Conservation (phyloP, 495 filamentous ascomycete genomes). For the Trichocladium antarcticum region DNA sequence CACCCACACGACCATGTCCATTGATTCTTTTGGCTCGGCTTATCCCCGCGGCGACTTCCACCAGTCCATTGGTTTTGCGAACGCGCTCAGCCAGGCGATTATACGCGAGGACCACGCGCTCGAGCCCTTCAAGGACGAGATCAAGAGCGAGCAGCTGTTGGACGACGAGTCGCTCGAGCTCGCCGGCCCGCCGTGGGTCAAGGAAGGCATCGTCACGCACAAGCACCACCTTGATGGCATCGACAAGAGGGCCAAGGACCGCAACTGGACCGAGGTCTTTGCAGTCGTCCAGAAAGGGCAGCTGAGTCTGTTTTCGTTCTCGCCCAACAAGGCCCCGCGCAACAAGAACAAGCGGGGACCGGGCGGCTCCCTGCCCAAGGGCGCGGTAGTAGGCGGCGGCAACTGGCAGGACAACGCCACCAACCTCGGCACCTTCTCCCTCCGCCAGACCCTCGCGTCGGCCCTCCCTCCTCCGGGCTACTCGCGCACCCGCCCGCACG, state of each 20-base stretch:
- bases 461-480: conserved; percentile 84
- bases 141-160: conserved; percentile 55
- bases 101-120: conserved; percentile 74
- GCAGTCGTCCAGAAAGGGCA: conserved; percentile 97
- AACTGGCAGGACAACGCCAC: conserved; percentile 97
- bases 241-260: conserved; percentile 83
- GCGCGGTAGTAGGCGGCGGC: conserved; percentile 74
- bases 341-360: conserved; percentile 47
- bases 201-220: conserved; percentile 90
- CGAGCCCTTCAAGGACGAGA: conserved; percentile 36
- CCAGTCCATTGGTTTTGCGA: conserved; percentile 94
- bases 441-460: conserved; percentile 87
- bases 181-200: conserved; percentile 89
- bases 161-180: conserved; percentile 89
- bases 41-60: conserved; percentile 77
- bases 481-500: conserved; percentile 78
- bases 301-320: conserved; percentile 90
- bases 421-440: conserved; percentile 70
- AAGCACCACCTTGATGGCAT: conserved; percentile 88
- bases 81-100: conserved; percentile 91
- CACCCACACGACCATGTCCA: conserved; percentile 79
- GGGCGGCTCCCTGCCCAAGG: conserved; percentile 31
- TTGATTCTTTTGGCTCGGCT: conserved; percentile 74
- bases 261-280: conserved; percentile 90
- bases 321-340: conserved; percentile 59